Conservation (phyloP, 2,329 filamentous ascomycete genomes). For the Sporothrix brasiliensis region DNA sequence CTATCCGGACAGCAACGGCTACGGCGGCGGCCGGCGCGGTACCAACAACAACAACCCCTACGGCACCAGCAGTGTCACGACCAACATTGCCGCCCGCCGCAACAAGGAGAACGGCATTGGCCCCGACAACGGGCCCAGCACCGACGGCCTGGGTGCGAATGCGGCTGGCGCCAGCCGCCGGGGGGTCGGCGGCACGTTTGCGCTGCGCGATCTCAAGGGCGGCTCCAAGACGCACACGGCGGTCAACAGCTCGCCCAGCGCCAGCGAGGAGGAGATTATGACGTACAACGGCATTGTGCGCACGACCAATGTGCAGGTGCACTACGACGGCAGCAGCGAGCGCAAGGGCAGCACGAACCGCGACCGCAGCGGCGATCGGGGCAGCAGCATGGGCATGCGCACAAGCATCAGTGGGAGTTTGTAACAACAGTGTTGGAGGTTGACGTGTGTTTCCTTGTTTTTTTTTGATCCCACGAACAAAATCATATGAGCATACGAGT, state of each 20-base stretch:
- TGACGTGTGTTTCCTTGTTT: background rate
- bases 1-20: constrained; percentile 27
- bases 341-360: constrained; percentile 30
- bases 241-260: constrained; percentile 43
- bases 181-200: constrained; percentile 28
- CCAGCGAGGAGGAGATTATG: constrained; percentile 47
- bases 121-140: constrained; percentile 7
- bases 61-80: constrained; percentile 31
- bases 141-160: constrained; percentile 18
- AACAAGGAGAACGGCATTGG: constrained; percentile 9
- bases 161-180: constrained; percentile 12
- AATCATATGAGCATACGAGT: background rate
- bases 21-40: constrained; percentile 20
- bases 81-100: constrained; percentile 31
- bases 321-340: constrained; percentile 34
- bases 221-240: constrained; percentile 41
- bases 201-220: constrained; percentile 40
- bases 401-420: constrained; percentile 32
- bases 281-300: constrained; percentile 47
- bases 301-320: constrained; percentile 42
- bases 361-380: constrained; percentile 28
- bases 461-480: background rate
- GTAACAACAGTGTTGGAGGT: constrained; percentile 1
- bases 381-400: constrained; percentile 31
- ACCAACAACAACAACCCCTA: constrained; percentile 25